Conservation (phyloP, 2,329 filamentous ascomycete species). For the Colletotrichum chlorophyti region DNA sequence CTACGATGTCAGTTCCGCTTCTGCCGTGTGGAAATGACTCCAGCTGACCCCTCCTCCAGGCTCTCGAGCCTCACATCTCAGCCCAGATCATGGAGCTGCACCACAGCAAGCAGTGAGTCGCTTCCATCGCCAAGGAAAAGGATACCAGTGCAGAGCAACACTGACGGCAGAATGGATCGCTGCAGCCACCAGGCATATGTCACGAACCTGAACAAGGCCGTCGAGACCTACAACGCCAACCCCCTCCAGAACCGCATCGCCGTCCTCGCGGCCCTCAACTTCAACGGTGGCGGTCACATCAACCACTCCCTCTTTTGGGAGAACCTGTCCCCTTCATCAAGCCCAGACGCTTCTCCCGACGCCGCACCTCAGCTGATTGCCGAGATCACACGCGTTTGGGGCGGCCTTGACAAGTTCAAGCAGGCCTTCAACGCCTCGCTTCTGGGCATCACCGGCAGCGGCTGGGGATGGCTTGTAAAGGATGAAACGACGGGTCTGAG, state of each 20-base stretch:
- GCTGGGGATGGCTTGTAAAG: slow-evolving; percentile 87
- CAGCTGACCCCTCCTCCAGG: slow-evolving; percentile 47
- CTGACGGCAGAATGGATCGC: background rate
- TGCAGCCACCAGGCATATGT: slow-evolving; percentile 74
- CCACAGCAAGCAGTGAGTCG: slow-evolving; percentile 69
- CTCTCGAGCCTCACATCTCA: slow-evolving; percentile 77
- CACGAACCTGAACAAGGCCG: slow-evolving; percentile 74
- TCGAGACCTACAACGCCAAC: slow-evolving; percentile 61
- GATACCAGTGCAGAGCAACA: background rate
- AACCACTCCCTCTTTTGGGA: slow-evolving; percentile 96
- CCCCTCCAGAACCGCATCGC: slow-evolving; percentile 60
- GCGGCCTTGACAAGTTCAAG: slow-evolving; percentile 70
- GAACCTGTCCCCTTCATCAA: slow-evolving; percentile 71
- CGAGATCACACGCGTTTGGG: slow-evolving; percentile 72
- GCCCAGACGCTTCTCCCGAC: slow-evolving; percentile 61
- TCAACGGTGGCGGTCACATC: slow-evolving; percentile 91
- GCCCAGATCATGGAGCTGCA: slow-evolving; percentile 83
- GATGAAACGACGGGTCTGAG: slow-evolving; percentile 65
- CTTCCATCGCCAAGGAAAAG: background rate
- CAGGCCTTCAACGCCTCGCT: slow-evolving; percentile 70
- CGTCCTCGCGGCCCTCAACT: slow-evolving; percentile 77
- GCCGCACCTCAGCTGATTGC: slow-evolving; percentile 63
- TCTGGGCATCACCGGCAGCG: slow-evolving; percentile 79
- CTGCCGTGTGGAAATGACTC: too few relatives aligned
- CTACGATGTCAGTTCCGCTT: slow-evolving; percentile 74